phyloP scores from a whole-genome alignment of 768 basidiomycete species.

The Amanita inopinata region DNA sequence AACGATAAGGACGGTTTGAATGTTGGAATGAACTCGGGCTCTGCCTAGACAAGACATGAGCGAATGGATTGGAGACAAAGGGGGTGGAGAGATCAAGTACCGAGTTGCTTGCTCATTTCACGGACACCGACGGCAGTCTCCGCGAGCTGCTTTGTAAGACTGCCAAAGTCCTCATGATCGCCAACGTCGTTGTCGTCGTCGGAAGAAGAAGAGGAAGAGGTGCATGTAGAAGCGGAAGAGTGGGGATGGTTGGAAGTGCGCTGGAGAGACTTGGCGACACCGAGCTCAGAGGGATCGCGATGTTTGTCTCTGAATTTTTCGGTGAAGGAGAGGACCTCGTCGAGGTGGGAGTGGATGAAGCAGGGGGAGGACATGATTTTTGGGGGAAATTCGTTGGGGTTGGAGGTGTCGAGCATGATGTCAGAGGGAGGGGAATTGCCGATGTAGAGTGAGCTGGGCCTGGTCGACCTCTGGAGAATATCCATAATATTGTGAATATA shows the following conservation, averaged over 20 bases:
- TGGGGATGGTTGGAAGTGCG: conserved; percentile 14
- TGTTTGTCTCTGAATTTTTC: conserved; percentile 58
- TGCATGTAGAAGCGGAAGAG: no score
- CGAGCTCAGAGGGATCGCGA: conserved; percentile 30
- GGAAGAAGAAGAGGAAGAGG: conserved; percentile 14
- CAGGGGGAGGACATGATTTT: conserved; percentile 63
- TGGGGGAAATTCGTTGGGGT: conserved; percentile 17
- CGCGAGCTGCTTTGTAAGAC: conserved; percentile 85
- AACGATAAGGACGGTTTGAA: conserved; percentile 89
- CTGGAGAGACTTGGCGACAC: conserved; percentile 42
- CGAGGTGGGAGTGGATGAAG: conserved; percentile 88
- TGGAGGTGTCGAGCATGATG: conserved; percentile 14
- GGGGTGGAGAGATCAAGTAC: conserved; percentile 31
- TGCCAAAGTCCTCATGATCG: conserved; percentile 65
- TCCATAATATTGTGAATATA: conserved; percentile 6
- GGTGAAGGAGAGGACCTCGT: conserved; percentile 67
- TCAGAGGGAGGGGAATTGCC: conserved; percentile 14
- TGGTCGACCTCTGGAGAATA: background rate
- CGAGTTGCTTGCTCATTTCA: conserved; percentile 98
- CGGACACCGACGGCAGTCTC: conserved; percentile 96
- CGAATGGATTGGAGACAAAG: conserved; percentile 9
- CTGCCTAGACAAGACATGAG: conserved; percentile 49
- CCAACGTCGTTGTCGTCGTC: conserved; percentile 27
- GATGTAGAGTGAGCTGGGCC: background rate
- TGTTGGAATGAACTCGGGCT: conserved; percentile 82